Base-by-base conservation (phyloP, 2,329 filamentous ascomycete species). In the Hypoxylon sp. region DNA sequence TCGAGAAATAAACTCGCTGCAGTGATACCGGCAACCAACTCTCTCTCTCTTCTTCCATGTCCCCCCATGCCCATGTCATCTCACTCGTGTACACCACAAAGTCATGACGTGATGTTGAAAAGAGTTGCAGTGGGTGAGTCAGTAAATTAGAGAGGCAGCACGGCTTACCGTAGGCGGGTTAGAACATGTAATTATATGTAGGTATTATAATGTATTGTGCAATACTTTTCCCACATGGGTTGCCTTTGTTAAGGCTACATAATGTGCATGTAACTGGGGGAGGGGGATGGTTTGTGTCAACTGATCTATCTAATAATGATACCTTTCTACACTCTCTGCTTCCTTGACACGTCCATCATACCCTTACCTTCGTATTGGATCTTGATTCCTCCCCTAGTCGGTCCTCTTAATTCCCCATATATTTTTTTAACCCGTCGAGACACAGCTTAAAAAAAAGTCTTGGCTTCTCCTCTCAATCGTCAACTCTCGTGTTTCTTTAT, bases 401-500 rank as follows among this genome's bases (percentile, higher is more conserved):
- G 34, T 60, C 56, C 36, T 41, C 28, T 46, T 45, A 3, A 23
- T 50, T 60, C 57, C 46, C 63, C 63, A 56, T 57, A 65, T 49
- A 59, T 55, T 50, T 59, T 57, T 51, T 41, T 60, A 48, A 34
- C 45, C 56, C 19, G 17, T 43, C 13, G 25, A 60, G 23, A 38
- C 36, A 21, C 6, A 23, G 3, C 36, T 21, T 55, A 65, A 60
- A 57, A 65, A 65, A 70, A 70, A 69, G 66, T 70, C 71, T 66
- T 70, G 70, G 72, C 65, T 69, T 62, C 65, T 68, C 69, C 62
- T 65, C 70, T 72, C 65, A 57, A 59, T 67, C 63, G 67, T 61
- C 58, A 70, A 70, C 58, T 59, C 58, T 52, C 60, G 51, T 65
- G 68, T 70, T 70, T 73, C 70, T 71, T 68, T 70, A 70, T 73